phyloP scores from a whole-genome alignment of 108 stramenopile genomes.

The Pseudonitzschia pungens region DNA sequence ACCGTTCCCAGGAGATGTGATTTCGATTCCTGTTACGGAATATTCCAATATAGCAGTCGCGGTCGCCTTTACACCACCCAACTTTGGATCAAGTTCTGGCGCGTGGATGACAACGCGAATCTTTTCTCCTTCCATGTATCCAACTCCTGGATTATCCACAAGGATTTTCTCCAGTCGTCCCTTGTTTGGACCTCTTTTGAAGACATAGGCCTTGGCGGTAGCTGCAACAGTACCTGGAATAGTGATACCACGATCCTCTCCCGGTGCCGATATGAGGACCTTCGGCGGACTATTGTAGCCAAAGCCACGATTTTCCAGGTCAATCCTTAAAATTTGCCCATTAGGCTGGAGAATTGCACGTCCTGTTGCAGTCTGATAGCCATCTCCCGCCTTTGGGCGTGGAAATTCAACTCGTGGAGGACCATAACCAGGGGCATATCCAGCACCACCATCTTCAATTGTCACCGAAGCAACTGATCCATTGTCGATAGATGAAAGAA shows the following conservation, averaged over 20 bases:
- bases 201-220: conserved; percentile 61
- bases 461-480: conserved; percentile 56
- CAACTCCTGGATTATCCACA: conserved; percentile 59
- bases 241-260: conserved; percentile 14
- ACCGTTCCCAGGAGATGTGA: conserved; percentile 70
- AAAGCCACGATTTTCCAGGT: conserved; percentile 59
- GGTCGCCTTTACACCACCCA: conserved; percentile 57
- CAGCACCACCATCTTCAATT: conserved; percentile 57
- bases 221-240: conserved; percentile 40
- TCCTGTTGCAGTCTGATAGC: conserved; percentile 54
- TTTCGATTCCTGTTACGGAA: conserved; percentile 59
- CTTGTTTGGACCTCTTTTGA: conserved; percentile 60
- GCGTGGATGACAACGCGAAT: conserved; percentile 52
- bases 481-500: conserved; percentile 76
- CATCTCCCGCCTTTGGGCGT: conserved; percentile 50
- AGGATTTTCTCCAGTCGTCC: conserved; percentile 67
- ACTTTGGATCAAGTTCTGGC: conserved; percentile 44
- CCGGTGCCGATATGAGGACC: conserved; percentile 56
- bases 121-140: conserved; percentile 55
- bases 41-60: conserved; percentile 72
- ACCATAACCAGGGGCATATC: conserved; percentile 72
- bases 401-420: conserved; percentile 61
- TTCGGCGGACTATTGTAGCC: conserved; percentile 64
- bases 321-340: conserved; percentile 67
- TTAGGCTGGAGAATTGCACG: conserved; percentile 58